Evolutionary conservation across 192 early-diverging fungal species (phyloP), one percentile per base, ranked within the genome.

Genomic region (Cetraspora pellucida): DNA sequence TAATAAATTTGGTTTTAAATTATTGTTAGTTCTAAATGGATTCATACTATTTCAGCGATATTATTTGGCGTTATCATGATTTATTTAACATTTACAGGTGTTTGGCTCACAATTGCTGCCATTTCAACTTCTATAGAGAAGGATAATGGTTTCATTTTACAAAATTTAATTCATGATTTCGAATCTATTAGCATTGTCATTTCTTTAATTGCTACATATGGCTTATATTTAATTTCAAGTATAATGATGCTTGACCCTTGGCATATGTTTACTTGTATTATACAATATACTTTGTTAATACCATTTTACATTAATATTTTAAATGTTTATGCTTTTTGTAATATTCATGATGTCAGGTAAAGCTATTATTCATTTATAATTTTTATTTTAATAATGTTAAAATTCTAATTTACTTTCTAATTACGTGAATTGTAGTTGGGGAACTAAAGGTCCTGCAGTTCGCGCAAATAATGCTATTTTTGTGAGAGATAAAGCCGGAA

Each of bases 271-370:
- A 91, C 88, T 6, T 87, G 87, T 31, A 88, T 92, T 61, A 30
- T 92, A 21, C 92, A 93, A 83, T 94, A 93, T 78, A 43, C 90
- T 25, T 81, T 95, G 54, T 83, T 95, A 74, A 79, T 93, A 60
- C 94, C 94, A 57, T 87, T 86, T 43, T 95, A 93, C 74, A 81
- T 92, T 68, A 95, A 94, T 77, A 84, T 89, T 27, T 67, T 89
- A 21, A 89, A 87, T 81, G 83, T 87, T 64, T 89, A 89, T 59
- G 87, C 87, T 3, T 89, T 89, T 69, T 89, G 87, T 73, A 89
- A 89, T 69, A 85, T 81, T 11, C 87, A 89, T 69, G 87, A 89
- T 79, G 86, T 89, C 57, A 85, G 80, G 82, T 83, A 83, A 11
- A 3, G n/a, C 43, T 37, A 37, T 37, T n/a, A n/a, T n/a, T n/a